Base-by-base conservation (phyloP, 2,329 filamentous ascomycete genomes). In the Aspergillus ibericus region DNA sequence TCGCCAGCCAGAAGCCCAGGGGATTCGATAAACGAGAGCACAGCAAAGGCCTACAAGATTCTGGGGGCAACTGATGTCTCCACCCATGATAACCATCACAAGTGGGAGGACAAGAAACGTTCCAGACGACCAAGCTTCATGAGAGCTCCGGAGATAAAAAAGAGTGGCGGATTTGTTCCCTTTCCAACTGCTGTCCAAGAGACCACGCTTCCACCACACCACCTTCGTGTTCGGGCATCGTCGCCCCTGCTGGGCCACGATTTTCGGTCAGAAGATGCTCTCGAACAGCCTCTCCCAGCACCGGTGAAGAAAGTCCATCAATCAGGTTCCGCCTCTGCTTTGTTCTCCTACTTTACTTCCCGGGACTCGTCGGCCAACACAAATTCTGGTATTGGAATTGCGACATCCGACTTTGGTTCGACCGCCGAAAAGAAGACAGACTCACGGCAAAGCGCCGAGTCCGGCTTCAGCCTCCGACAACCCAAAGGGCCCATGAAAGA, bases 271-370 rank as follows among this genome's bases (percentile, higher is more conserved):
- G 63, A 69, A 32, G 62, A 69, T 56, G 50, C 62, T 7, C 63
- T 59, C n/a, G 67, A 68, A 25, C 65, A 67, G n/a, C 57, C 63
- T 34, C 36, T 75, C n/a, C 73, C 76, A 32, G 66, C 70, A 44
- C 61, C 66, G 7, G 75, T 72, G 16, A 75, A 75, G 22, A 77
- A 73, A 60, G 55, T 74, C 22, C 73, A 72, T 52, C 66, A 78
- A 47, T 70, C 77, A 50, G 73, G 75, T 27, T 82, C 80, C 9
- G 75, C 77, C 9, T 78, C 79, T 1, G 78, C 79, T 3, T 65
- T 81, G 10, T 77, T 74, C 60, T 81, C 80, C 44, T 77, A 78
- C 59, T 82, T 81, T 60, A 79, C 77, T 61, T 72, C 77, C 18
- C 73, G 77, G 51, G 77, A 75, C 54, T 74, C 74, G 4, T 72